Evolutionary conservation across 1,284 basidiomycete species (phyloP), one percentile per base, ranked within the genome.

Genomic region (Rhodotorula glutinis): DNA sequence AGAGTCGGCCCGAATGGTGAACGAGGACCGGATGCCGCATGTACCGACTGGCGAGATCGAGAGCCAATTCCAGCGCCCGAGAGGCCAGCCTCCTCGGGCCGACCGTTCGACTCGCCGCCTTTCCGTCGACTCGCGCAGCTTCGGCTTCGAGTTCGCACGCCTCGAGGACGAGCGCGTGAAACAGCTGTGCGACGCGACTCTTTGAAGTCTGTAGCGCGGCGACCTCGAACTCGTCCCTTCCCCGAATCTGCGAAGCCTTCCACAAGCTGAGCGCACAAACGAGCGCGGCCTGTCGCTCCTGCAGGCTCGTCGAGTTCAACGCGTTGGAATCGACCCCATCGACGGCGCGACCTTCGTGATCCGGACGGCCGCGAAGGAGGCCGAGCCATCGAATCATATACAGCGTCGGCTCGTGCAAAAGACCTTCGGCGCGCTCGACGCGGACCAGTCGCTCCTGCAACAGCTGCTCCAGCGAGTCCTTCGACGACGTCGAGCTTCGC

Each of bases 311-410:
- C 53, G 19, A 49, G n/a, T 14, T n/a, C 9, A 16, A n/a, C 10
- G 47, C n/a, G 47, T n/a, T 10, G n/a, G n/a, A 11, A 14, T 51
- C n/a, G 25, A 49, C 23, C 4, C 38, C 23, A 14, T 54, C 53
- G 9, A 17, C 4, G 33, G 33, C 53, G 14, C 38, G 33, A 38
- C 33, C 38, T 7, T 23, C 23, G n/a, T 33, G 33, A 21, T 44
- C 51, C 16, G 27, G 44, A 14, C 30, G 4, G 2, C n/a, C 17
- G 29, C 33, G 41, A 33, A 54, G 38, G 2, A 60, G 4, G 23
- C 27, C 61, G 29, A 71, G 38, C 69, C 66, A 70, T 21, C 57
- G 49, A 8, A 66, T 23, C n/a, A 73, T 69, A n/a, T 49, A 60
- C 4, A 49, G 29, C 13, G n/a, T 23, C 10, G 71, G 71, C 3